A percentile compares a stretch with the other conserved stretches of the same genome.
These are phyloP conservation scores for Phytophthora sp. DNA, from an alignment of 352 stramenopile genomes.

Conservation along the genomic window DNA sequence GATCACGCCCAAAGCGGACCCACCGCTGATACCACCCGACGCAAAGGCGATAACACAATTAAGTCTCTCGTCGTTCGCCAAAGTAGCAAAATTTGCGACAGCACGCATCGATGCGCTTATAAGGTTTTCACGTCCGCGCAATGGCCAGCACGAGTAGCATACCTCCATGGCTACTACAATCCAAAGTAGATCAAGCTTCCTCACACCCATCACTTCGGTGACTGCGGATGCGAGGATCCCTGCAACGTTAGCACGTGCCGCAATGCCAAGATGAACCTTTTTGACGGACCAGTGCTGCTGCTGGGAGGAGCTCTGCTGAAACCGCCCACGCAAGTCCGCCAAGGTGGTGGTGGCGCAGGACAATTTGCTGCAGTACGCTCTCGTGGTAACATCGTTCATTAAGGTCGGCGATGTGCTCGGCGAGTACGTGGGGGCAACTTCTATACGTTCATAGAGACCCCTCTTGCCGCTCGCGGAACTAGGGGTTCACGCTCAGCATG, in stretches of 20 bases:
- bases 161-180: not conserved
- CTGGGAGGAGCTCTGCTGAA: slow-evolving; percentile 6
- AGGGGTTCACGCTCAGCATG: not conserved
- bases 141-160: not conserved
- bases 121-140: not conserved
- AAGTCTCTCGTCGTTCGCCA: not conserved
- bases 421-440: not conserved
- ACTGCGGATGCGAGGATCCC: not conserved
- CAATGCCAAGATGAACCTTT: not conserved
- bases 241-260: not conserved
- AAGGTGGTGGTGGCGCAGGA: not conserved
- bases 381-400: not conserved
- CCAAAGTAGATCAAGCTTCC: slow-evolving; percentile 1
- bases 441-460: not conserved
- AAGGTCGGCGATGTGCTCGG: not conserved
- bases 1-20: not conserved
- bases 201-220: not conserved
- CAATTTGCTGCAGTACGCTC: not conserved
- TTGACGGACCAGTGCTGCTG: not conserved
- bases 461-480: not conserved
- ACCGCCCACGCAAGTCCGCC: not conserved
- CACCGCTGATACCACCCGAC: not conserved
- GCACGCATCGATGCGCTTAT: not conserved
- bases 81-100: not conserved
- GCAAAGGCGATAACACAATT: not conserved